These are phyloP conservation scores for Phytophthora crassamura DNA, from an alignment of 352 stramenopile genomes.

Conservation along the genomic window DNA sequence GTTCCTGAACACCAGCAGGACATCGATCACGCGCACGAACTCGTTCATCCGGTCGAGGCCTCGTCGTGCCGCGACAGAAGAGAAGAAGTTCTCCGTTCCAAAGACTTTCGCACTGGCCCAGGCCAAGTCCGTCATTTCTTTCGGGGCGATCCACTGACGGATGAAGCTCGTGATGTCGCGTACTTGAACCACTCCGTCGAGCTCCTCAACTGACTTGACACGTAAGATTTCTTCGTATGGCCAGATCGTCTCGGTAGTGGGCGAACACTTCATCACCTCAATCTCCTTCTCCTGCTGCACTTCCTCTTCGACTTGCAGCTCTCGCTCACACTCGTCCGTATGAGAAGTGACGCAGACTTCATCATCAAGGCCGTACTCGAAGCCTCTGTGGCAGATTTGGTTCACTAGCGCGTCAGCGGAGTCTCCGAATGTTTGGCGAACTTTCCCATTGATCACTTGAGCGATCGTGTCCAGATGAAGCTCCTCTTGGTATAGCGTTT, in stretches of 20 bases:
- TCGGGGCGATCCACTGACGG: too few species aligned
- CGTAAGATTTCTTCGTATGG: too few species aligned
- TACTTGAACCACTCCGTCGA: too few species aligned
- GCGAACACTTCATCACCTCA: neutral
- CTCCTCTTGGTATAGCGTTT: constrained; percentile 33
- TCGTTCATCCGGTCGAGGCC: neutral
- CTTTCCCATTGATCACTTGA: too few species aligned
- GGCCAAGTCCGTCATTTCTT: too few species aligned
- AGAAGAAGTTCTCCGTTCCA: too few species aligned
- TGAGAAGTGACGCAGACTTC: constrained; percentile 41
- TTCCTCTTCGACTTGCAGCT: constrained; percentile 57
- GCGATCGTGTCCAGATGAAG: too few species aligned
- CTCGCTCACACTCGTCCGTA: constrained; percentile 54
- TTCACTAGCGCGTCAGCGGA: neutral
- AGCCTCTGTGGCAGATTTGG: constrained; percentile 13
- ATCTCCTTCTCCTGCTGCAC: constrained; percentile 33
- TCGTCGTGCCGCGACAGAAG: too few species aligned
- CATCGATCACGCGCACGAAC: constrained; percentile 36
- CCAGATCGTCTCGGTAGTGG: neutral
- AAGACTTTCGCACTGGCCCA: too few species aligned
- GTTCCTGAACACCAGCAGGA: constrained; percentile 43
- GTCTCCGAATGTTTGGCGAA: too few species aligned
- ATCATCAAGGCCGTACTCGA: constrained; percentile 40
- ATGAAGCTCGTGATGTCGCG: too few species aligned
- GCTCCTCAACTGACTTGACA: too few species aligned